These are phyloP conservation scores for Diaporthe amygdali DNA, from an alignment of 2,329 filamentous ascomycete genomes.

Conservation along the genomic window DNA sequence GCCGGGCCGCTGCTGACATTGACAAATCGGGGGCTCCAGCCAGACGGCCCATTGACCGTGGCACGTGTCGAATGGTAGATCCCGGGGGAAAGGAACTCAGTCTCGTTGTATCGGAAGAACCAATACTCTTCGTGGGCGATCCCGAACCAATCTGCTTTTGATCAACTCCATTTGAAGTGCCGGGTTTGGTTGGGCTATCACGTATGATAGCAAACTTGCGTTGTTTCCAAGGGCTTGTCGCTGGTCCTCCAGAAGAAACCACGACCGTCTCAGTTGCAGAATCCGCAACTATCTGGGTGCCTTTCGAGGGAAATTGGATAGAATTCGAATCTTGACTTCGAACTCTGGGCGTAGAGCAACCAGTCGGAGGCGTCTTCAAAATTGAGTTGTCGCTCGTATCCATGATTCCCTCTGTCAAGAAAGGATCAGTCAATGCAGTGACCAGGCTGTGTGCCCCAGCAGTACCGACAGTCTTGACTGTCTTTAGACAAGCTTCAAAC, in stretches of 20 bases:
- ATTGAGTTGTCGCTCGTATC: conserved; percentile 28
- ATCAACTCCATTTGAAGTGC: neutral
- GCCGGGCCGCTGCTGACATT: neutral
- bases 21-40: conserved; percentile 16
- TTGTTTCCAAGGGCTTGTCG: neutral
- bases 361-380: conserved; percentile 27
- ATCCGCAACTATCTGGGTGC: neutral
- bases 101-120: conserved; percentile 7
- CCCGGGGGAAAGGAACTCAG: conserved; percentile 23
- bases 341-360: conserved; percentile 29
- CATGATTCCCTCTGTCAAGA: conserved; percentile 39
- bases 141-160: neutral
- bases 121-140: neutral
- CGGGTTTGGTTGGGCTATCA: neutral
- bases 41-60: conserved; percentile 18
- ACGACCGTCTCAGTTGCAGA: neutral
- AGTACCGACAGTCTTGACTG: neutral
- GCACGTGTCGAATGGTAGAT: conserved; percentile 28
- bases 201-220: neutral
- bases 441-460: neutral
- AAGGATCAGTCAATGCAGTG: conserved; percentile 29
- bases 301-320: neutral
- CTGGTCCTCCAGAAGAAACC: neutral
- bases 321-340: neutral
- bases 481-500: conserved; percentile 28